Evolutionary conservation across 2,329 filamentous ascomycete species (phyloP).

Genomic region (Diplocarpon mali): DNA sequence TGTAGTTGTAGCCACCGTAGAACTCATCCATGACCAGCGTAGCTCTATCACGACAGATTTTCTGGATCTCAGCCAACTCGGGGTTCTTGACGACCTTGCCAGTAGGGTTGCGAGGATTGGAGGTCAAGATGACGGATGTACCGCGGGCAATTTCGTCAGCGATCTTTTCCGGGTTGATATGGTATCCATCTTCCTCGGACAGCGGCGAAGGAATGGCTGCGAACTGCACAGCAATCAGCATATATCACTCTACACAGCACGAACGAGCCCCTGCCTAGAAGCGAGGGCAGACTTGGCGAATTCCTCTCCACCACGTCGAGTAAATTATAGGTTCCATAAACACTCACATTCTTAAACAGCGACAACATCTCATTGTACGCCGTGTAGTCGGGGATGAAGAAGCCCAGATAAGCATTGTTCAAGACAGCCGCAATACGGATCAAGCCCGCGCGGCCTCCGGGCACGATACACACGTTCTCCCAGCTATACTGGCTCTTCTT

Average conservation of each 20-base stretch:
- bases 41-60: constrained; percentile 80
- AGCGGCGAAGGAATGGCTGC: constrained; percentile 79
- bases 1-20: constrained; percentile 95
- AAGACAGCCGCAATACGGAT: constrained; percentile 91
- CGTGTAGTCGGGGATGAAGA: constrained; percentile 93
- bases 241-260: not conserved
- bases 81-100: constrained; percentile 78
- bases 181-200: constrained; percentile 75
- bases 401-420: constrained; percentile 83
- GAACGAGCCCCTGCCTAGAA: constrained; percentile 6
- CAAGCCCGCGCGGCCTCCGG: constrained; percentile 81
- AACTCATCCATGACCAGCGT: constrained; percentile 96
- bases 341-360: constrained; percentile 72
- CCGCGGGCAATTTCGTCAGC: constrained; percentile 81
- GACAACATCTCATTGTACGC: constrained; percentile 97
- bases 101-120: constrained; percentile 90
- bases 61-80: constrained; percentile 81
- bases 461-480: constrained; percentile 96
- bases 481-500: constrained; percentile 87
- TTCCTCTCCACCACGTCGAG: not conserved
- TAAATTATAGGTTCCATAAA: not conserved
- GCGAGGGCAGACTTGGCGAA: constrained; percentile 1
- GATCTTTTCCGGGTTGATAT: constrained; percentile 89
- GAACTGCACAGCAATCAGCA: constrained; percentile 41
- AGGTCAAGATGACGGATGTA: constrained; percentile 81